A percentile compares a stretch with the other conserved stretches of the same genome.
These are phyloP conservation scores for Fusarium cicatricum DNA, from an alignment of 2,329 filamentous ascomycete genomes.

Conservation along the genomic window DNA sequence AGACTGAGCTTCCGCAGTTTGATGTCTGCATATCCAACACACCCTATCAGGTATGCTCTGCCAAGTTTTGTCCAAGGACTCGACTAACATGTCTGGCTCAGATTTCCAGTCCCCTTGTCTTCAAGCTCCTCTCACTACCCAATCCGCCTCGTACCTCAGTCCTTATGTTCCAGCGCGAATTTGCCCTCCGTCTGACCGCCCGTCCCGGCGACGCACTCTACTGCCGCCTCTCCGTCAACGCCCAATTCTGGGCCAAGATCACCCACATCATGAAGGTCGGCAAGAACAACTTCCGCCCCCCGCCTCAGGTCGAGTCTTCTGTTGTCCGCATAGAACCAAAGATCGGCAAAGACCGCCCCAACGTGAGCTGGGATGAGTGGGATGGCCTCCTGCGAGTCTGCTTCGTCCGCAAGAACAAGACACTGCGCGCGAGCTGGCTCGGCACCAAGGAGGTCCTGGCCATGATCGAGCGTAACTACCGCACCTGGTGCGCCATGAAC, in stretches of 20 bases:
- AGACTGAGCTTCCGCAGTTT: constrained; percentile 78
- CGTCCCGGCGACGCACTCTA: constrained; percentile 89
- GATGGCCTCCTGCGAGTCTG: constrained; percentile 84
- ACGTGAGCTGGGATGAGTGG: constrained; percentile 94
- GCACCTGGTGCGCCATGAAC: constrained; percentile 89
- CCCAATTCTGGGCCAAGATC: constrained; percentile 81
- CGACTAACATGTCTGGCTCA: constrained; percentile 46
- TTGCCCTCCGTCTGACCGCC: constrained; percentile 88
- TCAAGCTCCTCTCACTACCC: constrained; percentile 83
- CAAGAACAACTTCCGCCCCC: constrained; percentile 95
- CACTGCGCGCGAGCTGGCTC: constrained; percentile 81
- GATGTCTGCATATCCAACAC: constrained; percentile 81
- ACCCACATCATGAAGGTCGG: constrained; percentile 90
- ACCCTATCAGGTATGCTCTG: constrained; percentile 64
- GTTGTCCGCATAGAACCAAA: constrained; percentile 93
- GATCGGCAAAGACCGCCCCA: constrained; percentile 76
- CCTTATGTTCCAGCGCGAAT: constrained; percentile 97
- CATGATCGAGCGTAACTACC: constrained; percentile 87
- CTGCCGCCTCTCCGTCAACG: constrained; percentile 89
- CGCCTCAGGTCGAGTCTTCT: constrained; percentile 89
- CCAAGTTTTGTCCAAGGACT: background rate
- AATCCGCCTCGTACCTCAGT: constrained; percentile 85
- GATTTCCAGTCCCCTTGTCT: constrained; percentile 92
- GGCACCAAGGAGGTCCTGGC: constrained; percentile 81
- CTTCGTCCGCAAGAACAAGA: constrained; percentile 84